These are phyloP conservation scores for Anthracocystis panici-leucophaei DNA, from an alignment of 1,284 basidiomycete genomes.

Conservation along the genomic window DNA sequence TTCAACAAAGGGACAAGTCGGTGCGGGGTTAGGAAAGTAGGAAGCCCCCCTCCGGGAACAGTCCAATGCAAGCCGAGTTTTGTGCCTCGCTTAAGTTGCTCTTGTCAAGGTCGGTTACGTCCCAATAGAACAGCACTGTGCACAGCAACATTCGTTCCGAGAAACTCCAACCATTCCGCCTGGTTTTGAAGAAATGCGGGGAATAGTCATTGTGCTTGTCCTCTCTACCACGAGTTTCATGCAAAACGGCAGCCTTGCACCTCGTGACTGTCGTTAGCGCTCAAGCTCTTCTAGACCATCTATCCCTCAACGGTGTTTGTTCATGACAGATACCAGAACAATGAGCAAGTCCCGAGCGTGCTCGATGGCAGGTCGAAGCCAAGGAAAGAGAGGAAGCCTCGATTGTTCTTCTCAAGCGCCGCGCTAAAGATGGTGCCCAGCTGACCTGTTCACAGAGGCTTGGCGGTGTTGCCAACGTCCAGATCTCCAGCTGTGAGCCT, in stretches of 20 bases:
- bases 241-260: constrained; percentile 15
- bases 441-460: not conserved
- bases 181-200: not conserved
- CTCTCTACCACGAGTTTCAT: not conserved
- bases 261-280: not conserved
- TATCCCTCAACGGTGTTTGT: not conserved
- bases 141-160: not conserved
- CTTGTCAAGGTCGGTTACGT: not conserved
- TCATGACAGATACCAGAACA: not conserved
- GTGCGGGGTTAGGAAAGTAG: not conserved
- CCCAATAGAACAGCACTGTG: not conserved
- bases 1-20: not conserved
- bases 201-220: not conserved
- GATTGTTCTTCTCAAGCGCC: no score
- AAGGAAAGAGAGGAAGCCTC: not conserved
- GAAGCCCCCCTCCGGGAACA: not conserved
- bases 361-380: not conserved
- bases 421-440: no score
- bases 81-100: not conserved
- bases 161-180: not conserved
- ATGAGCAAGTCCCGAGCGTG: no score
- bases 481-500: not conserved
- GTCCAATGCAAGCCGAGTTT: not conserved
- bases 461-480: not conserved
- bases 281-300: not conserved